phyloP scores from a whole-genome alignment of 2,329 filamentous ascomycete genomes.

The Fusarium graminum region DNA sequence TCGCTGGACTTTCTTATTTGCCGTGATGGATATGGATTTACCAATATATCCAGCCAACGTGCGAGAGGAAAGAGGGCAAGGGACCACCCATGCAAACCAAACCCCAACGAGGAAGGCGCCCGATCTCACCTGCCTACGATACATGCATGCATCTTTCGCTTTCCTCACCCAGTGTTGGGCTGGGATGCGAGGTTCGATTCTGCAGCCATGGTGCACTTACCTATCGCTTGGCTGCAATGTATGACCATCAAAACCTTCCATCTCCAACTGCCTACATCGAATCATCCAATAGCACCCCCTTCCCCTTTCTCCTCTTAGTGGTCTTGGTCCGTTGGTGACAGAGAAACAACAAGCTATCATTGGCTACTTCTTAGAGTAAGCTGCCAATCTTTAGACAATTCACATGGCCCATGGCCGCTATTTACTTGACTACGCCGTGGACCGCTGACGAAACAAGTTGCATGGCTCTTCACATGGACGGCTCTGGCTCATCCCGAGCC shows the following conservation, averaged over 20 bases:
- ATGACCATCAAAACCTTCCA: conserved; percentile 27
- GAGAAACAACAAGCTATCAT: conserved; percentile 17
- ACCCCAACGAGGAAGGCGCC: conserved; percentile 26
- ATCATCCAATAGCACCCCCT: conserved; percentile 22
- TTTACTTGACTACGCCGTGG: conserved; percentile 34
- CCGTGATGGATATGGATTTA: conserved; percentile 10
- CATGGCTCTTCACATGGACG: conserved; percentile 38
- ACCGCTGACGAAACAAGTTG: conserved; percentile 45
- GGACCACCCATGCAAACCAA: conserved; percentile 23
- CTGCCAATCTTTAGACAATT: conserved; percentile 13
- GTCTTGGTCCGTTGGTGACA: conserved; percentile 20
- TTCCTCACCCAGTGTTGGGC: conserved; percentile 15
- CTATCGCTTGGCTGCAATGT: conserved; percentile 11
- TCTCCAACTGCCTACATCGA: conserved; percentile 24
- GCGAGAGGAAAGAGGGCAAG: conserved; percentile 1
- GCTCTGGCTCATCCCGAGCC: conserved; percentile 37
- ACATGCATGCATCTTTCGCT: conserved; percentile 30
- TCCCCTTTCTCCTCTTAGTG: conserved; percentile 10
- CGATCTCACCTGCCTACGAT: conserved; percentile 36
- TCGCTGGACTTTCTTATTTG: background rate
- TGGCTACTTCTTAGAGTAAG: conserved; percentile 10
- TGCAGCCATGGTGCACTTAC: conserved; percentile 14
- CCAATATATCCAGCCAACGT: background rate
- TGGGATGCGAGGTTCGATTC: conserved; percentile 9
- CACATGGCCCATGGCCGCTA: conserved; percentile 5